phyloP scores from a whole-genome alignment of 202 grass and related monocot species.

The Sporobolus alterniflorus region DNA sequence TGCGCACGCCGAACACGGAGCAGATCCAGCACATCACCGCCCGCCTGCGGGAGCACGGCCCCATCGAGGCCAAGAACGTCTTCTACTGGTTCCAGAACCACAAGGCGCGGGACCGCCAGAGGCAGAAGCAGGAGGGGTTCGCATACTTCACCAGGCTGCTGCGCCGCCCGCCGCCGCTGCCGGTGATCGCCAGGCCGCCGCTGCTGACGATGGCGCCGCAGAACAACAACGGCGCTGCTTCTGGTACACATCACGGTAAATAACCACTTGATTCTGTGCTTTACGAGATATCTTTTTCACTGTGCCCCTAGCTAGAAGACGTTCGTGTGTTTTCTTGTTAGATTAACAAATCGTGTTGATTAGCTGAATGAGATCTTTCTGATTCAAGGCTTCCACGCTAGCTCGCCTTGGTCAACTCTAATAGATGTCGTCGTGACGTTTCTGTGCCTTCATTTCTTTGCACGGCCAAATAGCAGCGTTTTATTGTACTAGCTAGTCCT shows the following conservation, averaged over 20 bases:
- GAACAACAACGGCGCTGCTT: background rate
- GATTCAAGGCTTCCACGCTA: background rate
- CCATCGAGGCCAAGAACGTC: conserved; percentile 91
- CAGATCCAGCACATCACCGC: conserved; percentile 82
- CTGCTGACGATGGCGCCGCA: background rate
- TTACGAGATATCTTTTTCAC: no score
- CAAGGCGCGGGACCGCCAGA: conserved; percentile 80
- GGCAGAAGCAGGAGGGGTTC: conserved; percentile 77
- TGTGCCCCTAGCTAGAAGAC: no score
- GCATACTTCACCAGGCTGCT: conserved; percentile 72
- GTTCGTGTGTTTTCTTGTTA: no score
- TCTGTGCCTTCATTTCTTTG: background rate
- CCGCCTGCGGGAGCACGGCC: conserved; percentile 66
- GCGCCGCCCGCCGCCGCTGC: conserved; percentile 48
- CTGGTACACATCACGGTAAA: background rate
- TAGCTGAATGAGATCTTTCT: background rate
- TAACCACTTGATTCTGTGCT: background rate
- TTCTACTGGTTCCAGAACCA: conserved; percentile 99
- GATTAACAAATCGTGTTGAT: background rate
- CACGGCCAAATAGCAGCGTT: background rate
- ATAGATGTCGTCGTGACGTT: background rate
- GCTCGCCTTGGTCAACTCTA: conserved; percentile 16
- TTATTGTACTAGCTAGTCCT: no score
- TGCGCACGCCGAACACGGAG: conserved; percentile 65
- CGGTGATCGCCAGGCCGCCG: background rate